Evolutionary conservation across 768 basidiomycete species (phyloP), one percentile per base, ranked within the genome.

Genomic region (Crucibulum laeve): DNA sequence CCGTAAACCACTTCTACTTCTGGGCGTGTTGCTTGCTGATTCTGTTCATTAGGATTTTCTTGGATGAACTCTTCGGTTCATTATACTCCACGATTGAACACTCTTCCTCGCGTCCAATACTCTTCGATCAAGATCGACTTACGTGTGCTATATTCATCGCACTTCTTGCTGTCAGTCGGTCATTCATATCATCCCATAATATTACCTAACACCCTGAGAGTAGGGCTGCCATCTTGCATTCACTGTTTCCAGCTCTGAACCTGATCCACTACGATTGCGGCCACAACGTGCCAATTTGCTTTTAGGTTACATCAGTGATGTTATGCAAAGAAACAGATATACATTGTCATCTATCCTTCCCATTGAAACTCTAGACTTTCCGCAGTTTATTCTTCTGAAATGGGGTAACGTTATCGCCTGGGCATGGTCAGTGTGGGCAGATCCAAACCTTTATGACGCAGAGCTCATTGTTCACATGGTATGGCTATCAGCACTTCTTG

Each of bases 341-440:
- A n/a, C n/a, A n/a, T n/a, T n/a, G n/a, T n/a, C n/a, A n/a, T n/a
- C n/a, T n/a, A n/a, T n/a, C n/a, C n/a, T n/a, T n/a, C n/a, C n/a
- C n/a, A n/a, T n/a, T n/a, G n/a, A n/a, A n/a, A n/a, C n/a, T n/a
- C n/a, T n/a, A n/a, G n/a, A n/a, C n/a, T 43, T 3, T 35, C 59
- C 82, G 8, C 72, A 75, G 45, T 58, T 37, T 4, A 67, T 84
- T 17, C 55, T 88, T n/a, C 42, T 84, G n/a, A 62, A 62, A 47
- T 87, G 80, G 78, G 76, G 79, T 23, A 49, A 68, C 8, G 61
- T 73, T 8, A 57, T 84, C 2, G 70, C 74, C 1, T 87, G 86
- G 85, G 68, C 67, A 42, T 90, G 87, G 85, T 60, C 55, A 8
- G 58, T 71, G 5, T 88, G 84, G 82, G 57, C 62, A 37, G 84